These are phyloP conservation scores for Tuber borchii DNA, from an alignment of 495 filamentous ascomycete species.

Conservation along the genomic window DNA sequence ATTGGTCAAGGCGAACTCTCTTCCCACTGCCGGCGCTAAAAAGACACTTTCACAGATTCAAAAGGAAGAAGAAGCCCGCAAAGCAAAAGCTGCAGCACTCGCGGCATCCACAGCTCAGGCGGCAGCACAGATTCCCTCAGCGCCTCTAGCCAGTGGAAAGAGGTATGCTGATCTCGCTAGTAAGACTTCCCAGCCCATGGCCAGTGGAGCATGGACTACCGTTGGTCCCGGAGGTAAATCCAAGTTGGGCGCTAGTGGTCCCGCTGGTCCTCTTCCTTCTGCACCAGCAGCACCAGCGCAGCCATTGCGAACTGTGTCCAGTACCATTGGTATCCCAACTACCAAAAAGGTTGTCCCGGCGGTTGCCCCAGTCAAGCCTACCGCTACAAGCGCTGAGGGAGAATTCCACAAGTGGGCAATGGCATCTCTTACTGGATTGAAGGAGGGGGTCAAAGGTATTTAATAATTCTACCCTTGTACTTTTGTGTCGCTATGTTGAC, in stretches of 20 bases:
- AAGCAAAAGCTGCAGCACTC: slow-evolving; percentile 56
- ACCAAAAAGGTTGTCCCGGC: slow-evolving; percentile 39
- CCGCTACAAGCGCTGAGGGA: slow-evolving; percentile 58
- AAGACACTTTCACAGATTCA: slow-evolving; percentile 96
- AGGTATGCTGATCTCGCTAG: slow-evolving; percentile 92
- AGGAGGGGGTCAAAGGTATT: slow-evolving; percentile 42
- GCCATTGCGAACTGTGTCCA: slow-evolving; percentile 50
- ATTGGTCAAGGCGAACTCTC: slow-evolving; percentile 46
- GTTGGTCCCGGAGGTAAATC: slow-evolving; percentile 92
- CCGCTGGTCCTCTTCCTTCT: slow-evolving; percentile 50
- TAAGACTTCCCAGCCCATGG: slow-evolving; percentile 54
- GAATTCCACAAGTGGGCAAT: slow-evolving; percentile 94
- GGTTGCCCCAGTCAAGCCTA: slow-evolving; percentile 45
- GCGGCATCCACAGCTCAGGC: slow-evolving; percentile 54
- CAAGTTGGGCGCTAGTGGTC: slow-evolving; percentile 53
- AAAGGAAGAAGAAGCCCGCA: slow-evolving; percentile 87
- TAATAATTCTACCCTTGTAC: not conserved
- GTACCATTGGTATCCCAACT: slow-evolving; percentile 45
- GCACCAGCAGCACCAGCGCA: slow-evolving; percentile 50
- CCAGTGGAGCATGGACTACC: slow-evolving; percentile 77
- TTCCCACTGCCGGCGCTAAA: slow-evolving; percentile 52
- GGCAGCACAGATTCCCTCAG: slow-evolving; percentile 48
- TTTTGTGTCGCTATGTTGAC: slow-evolving; percentile 38
- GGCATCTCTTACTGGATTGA: slow-evolving; percentile 57
- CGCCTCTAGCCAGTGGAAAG: slow-evolving; percentile 59